Base-by-base conservation (phyloP, 495 filamentous ascomycete species). In the Oidiodendron maius region DNA sequence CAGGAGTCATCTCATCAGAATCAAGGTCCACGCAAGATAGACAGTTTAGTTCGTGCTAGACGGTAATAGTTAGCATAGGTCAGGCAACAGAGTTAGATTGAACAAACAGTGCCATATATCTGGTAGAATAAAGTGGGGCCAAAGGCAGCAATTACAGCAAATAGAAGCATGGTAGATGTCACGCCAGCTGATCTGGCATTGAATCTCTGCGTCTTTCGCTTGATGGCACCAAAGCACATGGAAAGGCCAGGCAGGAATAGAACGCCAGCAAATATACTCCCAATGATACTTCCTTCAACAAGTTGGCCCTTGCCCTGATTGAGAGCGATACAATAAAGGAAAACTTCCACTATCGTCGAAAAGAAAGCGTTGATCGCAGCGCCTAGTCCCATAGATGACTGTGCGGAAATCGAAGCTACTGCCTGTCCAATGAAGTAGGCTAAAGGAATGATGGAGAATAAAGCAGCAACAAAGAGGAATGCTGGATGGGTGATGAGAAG, bases 351-450 rank as follows among this genome's bases (percentile, higher is more conserved):
- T 17, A 99, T 71, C 8, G 93, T 99, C n/a, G 90, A 96, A 70
- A 99, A 99, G 67, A 97, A 96, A 26, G 93, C 93, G 53, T 99
- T 99, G 68, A 97, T 89, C 15, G 91, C 93, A 42, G 93, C 94
- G 64, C 93, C 93, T 24, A 99, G 74, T n/a, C 93, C 93, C 93
- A 99, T 99, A n/a, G 89, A 94, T 15, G 89, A 96, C 61, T 99
- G 93, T 8, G 93, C 93, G 13, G 93, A 97, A 56, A 99, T 97
- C 26, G 93, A 97, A n/a, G 93, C 93, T 35, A 99, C 93, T 43
- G 93, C 93, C 66, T 99, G 93, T 8, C 93, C 93, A 64, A 99
- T 99, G 70, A 97, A 99, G 66, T 99, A 97, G 23, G 93, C 93
- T n/a, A 99, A 66, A 17, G 93, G 93, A 39, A 97, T 95, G 63